Percentiles rank a stretch among this genome's conserved stretches.
phyloP scores from a whole-genome alignment of 805 yeast species.

The Sugiyamaella valdiviana region DNA sequence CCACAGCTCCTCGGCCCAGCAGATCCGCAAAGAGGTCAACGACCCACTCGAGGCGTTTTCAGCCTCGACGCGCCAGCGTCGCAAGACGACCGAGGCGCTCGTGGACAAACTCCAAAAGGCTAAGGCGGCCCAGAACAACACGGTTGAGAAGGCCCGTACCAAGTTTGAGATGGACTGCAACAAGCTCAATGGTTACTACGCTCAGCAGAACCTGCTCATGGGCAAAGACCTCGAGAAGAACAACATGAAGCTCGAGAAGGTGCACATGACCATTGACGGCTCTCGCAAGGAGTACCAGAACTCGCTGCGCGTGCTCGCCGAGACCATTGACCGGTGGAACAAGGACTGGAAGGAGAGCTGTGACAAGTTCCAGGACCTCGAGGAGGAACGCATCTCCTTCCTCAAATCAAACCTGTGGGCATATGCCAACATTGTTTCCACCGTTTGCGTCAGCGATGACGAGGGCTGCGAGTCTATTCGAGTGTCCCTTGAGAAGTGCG shows the following conservation, averaged over 20 bases:
- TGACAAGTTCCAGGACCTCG: slow-evolving; percentile 58
- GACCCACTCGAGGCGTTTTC: slow-evolving; percentile 50
- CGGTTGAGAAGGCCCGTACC: slow-evolving; percentile 33
- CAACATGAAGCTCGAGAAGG: slow-evolving; percentile 48
- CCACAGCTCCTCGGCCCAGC: slow-evolving; percentile 47
- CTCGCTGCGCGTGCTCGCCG: slow-evolving; percentile 47
- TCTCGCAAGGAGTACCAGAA: slow-evolving; percentile 53
- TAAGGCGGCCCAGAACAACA: slow-evolving; percentile 33
- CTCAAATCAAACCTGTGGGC: slow-evolving; percentile 71
- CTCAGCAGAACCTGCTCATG: slow-evolving; percentile 61
- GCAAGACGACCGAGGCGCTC: slow-evolving; percentile 51
- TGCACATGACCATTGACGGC: slow-evolving; percentile 38
- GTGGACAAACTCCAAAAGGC: slow-evolving; percentile 50
- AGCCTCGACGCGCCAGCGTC: slow-evolving; percentile 45
- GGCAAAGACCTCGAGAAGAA: slow-evolving; percentile 65
- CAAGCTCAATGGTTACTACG: slow-evolving; percentile 51
- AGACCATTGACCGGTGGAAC: slow-evolving; percentile 56
- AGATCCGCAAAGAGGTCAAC: slow-evolving; percentile 45
- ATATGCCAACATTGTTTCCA: slow-evolving; percentile 65
- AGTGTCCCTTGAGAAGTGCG: slow-evolving; percentile 59
- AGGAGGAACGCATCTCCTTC: slow-evolving; percentile 64
- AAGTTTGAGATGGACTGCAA: slow-evolving; percentile 54
- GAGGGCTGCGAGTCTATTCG: slow-evolving; percentile 69
- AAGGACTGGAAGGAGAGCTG: slow-evolving; percentile 66
- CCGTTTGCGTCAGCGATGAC: slow-evolving; percentile 73